Base-by-base conservation (phyloP, 345 rosid species). In the Odontarrhena argentea region DNA sequence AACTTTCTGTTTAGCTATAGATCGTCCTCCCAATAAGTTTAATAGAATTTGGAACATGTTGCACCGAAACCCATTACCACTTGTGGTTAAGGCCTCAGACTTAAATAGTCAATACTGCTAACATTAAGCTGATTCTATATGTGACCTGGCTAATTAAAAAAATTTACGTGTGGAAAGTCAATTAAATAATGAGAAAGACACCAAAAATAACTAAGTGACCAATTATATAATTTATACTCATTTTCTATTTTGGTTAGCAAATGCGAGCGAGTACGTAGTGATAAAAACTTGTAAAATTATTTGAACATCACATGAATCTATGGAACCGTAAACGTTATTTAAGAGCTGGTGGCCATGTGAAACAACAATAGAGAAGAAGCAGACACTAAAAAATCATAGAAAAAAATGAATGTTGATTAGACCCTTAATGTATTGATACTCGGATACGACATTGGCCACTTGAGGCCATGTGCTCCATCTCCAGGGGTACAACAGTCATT, bases 301-400 rank as follows among this genome's bases (percentile, higher is more conserved):
- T 0, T 18, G 22, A 18, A 18, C 22, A 25, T 13, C 22, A 45
- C 53, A 35, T 52, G 34, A 54, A 54, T 54, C 26, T 36, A 45
- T 70, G 48, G 63, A 53, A 37, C 14, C n/a, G 22, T 18, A 26
- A 13, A 25, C 10, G 4, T 52, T 43, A 35, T n/a, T 24, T 1
- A 53, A 70, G 48, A 61, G 6, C 22, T 49, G 60, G 65, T 42
- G 67, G 60, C 67, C 77, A 73, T 66, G 72, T 73, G 72, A 45
- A 55, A 60, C 63, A 38, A 38, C 1, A 36, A 44, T 44, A 43
- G 67, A 32, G 44, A 58, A 65, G 60, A 58, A 65, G 60, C 55
- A 49, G 46, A 30, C 70, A 48, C 38, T 55, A 32, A 4, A 28
- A 32, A 32, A 48, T 50, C 9, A 60, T 13, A n/a, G 36, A 47